Percentiles rank a stretch among this genome's conserved stretches.
phyloP scores from a whole-genome alignment of 2,329 filamentous ascomycete species.

The Pseudocercospora fijiensis region DNA sequence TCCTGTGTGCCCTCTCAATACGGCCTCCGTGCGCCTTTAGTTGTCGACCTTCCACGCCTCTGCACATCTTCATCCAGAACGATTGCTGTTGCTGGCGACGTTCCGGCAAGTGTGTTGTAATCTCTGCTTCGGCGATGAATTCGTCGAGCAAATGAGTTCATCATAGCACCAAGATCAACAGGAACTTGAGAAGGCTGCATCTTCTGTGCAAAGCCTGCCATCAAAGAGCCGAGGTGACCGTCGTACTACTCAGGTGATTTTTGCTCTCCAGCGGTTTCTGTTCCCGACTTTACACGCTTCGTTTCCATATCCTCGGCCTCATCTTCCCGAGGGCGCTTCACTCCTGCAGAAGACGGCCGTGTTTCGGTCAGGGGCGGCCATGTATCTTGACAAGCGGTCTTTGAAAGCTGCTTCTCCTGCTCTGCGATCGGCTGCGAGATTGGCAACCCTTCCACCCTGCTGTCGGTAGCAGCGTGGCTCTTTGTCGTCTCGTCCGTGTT shows the following conservation, averaged over 20 bases:
- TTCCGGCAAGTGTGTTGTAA: neutral
- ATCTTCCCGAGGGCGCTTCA: constrained; percentile 17
- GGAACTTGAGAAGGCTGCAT: constrained; percentile 1
- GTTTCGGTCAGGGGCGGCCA: neutral
- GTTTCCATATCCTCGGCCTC: constrained; percentile 10
- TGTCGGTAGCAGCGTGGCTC: neutral
- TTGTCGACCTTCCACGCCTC: neutral
- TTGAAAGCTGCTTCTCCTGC: neutral
- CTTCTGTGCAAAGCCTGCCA: constrained; percentile 5
- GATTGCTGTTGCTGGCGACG: neutral
- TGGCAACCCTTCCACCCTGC: neutral
- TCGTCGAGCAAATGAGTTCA: constrained; percentile 1
- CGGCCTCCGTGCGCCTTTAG: neutral
- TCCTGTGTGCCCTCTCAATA: neutral
- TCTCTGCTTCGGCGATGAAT: neutral
- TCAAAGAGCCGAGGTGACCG: constrained; percentile 5
- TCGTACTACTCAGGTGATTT: constrained; percentile 7
- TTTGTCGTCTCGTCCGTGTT: neutral
- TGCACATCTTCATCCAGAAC: neutral
- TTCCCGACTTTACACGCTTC: constrained; percentile 13
- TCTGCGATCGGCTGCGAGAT: neutral
- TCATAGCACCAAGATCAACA: constrained; percentile 1
- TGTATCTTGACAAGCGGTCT: neutral
- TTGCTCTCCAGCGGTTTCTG: neutral
- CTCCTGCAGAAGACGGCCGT: constrained; percentile 10